Evolutionary conservation across 2,329 filamentous ascomycete species (phyloP).

Genomic region (Venturia carpophila): DNA sequence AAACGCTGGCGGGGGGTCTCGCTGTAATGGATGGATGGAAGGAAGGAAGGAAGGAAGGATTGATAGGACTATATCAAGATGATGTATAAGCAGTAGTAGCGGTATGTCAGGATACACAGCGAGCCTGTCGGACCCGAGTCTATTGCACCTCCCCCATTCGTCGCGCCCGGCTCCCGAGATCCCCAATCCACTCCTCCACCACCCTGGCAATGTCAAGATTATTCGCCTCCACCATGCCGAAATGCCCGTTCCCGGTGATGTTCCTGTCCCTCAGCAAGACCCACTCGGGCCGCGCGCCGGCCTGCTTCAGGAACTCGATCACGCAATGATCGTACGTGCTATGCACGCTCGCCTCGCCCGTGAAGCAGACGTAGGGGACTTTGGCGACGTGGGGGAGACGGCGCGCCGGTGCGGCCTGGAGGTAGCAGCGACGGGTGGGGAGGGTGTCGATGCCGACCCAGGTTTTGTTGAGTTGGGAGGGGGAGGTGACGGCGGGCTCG

Average conservation of each 20-base stretch:
- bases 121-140: no score
- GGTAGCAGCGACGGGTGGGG: neutral
- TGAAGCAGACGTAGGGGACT: conserved; percentile 45
- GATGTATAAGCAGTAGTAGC: no score
- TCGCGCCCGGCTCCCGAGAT: no score
- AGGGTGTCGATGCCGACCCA: conserved; percentile 20
- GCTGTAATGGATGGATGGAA: no score
- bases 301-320: conserved; percentile 44
- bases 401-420: neutral
- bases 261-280: conserved; percentile 19
- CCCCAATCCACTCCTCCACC: neutral
- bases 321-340: conserved; percentile 49
- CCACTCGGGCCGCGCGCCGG: conserved; percentile 54
- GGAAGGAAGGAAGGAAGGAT: no score
- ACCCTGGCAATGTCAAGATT: conserved; percentile 20
- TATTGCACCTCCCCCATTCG: no score
- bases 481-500: conserved; percentile 27
- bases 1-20: no score
- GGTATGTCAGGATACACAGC: no score
- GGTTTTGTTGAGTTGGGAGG: conserved; percentile 23
- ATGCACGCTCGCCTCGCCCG: conserved; percentile 48
- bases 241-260: conserved; percentile 18
- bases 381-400: conserved; percentile 28
- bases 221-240: conserved; percentile 31
- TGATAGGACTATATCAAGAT: no score